phyloP scores from a whole-genome alignment of 495 filamentous ascomycete genomes.

The Venustampulla echinocandica region DNA sequence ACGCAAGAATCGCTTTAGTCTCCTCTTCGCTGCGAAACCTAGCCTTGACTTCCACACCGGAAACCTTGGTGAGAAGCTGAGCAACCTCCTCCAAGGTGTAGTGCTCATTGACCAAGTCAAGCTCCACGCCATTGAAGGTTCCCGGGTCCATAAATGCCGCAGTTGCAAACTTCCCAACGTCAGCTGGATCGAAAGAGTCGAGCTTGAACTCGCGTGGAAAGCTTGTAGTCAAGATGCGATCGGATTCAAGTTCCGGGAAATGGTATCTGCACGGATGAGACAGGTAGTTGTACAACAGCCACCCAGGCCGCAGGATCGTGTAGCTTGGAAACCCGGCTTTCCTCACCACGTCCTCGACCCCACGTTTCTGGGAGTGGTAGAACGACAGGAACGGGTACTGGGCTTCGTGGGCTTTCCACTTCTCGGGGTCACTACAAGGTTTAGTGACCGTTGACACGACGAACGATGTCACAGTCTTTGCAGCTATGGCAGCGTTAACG shows the following conservation, averaged over 20 bases:
- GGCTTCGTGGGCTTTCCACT: constrained; percentile 17
- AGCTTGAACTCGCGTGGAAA: constrained; percentile 26
- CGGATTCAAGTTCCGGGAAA: constrained; percentile 29
- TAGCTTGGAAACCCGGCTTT: constrained; percentile 30
- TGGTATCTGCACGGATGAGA: constrained; percentile 25
- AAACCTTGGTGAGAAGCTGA: constrained; percentile 23
- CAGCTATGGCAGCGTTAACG: constrained; percentile 33
- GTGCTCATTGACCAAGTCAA: constrained; percentile 34
- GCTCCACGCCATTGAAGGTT: constrained; percentile 29
- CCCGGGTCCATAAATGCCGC: constrained; percentile 34
- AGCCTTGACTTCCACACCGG: constrained; percentile 27
- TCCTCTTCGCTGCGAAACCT: constrained; percentile 35
- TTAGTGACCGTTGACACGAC: constrained; percentile 32
- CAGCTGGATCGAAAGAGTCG: constrained; percentile 36
- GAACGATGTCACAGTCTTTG: constrained; percentile 27
- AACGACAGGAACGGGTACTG: constrained; percentile 11
- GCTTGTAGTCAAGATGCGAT: constrained; percentile 20
- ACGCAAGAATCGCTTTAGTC: not conserved
- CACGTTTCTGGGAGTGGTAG: constrained; percentile 28
- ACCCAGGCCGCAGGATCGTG: constrained; percentile 38
- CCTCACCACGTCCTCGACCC: constrained; percentile 31
- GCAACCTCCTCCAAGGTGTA: constrained; percentile 27
- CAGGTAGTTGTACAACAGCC: constrained; percentile 36
- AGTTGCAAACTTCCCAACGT: constrained; percentile 39
- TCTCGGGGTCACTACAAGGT: constrained; percentile 18